phyloP scores from a whole-genome alignment of 1,284 basidiomycete species.

The Termitomyces sp. region DNA sequence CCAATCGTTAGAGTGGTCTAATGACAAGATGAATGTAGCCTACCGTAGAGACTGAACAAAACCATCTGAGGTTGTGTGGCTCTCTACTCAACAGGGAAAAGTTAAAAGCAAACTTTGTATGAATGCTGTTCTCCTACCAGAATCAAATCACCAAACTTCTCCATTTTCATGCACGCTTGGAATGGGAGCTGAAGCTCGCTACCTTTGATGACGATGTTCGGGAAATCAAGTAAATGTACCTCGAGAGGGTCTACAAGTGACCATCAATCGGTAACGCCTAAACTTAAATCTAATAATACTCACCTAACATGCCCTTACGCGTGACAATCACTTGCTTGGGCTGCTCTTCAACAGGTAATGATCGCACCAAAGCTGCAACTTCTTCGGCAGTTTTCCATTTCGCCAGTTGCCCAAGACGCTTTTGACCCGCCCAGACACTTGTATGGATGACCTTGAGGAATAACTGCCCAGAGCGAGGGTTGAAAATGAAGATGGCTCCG shows the following conservation, averaged over 20 bases:
- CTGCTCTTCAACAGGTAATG: constrained; percentile 97
- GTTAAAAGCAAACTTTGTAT: background rate
- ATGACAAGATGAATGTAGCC: constrained; percentile 15
- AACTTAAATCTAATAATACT: constrained; percentile 18
- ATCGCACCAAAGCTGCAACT: constrained; percentile 96
- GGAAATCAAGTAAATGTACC: constrained; percentile 98
- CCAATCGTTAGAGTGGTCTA: constrained; percentile 4
- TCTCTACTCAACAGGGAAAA: constrained; percentile 41
- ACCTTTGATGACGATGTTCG: constrained; percentile 99
- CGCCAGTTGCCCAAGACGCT: constrained; percentile 97
- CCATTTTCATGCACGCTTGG: constrained; percentile 99
- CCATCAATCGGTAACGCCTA: background rate
- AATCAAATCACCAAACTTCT: constrained; percentile 99
- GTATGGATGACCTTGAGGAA: constrained; percentile 99
- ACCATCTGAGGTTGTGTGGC: constrained; percentile 99
- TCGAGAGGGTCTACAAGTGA: constrained; percentile 76
- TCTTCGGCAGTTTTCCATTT: constrained; percentile 99
- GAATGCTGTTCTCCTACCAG: constrained; percentile 42
- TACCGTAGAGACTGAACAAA: constrained; percentile 93
- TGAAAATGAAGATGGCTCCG: constrained; percentile 99
- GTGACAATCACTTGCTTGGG: constrained; percentile 99
- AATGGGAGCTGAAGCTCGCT: constrained; percentile 97
- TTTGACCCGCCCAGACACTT: constrained; percentile 99
- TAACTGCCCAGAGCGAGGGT: constrained; percentile 95
- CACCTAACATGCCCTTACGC: constrained; percentile 97